phyloP scores from a whole-genome alignment of 306 rosid species.

The Amphicarpaea edgeworthii region DNA sequence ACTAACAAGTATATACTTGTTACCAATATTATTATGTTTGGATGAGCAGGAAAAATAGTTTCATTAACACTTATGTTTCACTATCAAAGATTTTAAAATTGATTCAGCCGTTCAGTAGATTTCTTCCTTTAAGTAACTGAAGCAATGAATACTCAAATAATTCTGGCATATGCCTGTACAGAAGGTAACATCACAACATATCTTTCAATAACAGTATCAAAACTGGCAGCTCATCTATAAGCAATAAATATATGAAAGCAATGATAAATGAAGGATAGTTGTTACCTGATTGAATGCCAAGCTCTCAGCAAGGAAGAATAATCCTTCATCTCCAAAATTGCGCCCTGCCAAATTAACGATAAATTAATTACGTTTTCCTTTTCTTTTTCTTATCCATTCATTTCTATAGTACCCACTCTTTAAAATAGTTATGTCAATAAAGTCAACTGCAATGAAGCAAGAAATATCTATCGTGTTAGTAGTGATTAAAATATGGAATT shows the following conservation, averaged over 20 bases:
- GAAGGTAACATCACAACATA: slow-evolving; percentile 31
- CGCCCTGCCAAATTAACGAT: slow-evolving; percentile 71
- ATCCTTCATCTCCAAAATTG: slow-evolving; percentile 95
- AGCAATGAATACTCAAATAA: slow-evolving; percentile 39
- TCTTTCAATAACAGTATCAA: slow-evolving; percentile 18
- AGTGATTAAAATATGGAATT: slow-evolving; percentile 35
- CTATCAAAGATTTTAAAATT: slow-evolving; percentile 7
- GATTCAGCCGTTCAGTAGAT: neutral
- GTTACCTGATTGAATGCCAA: slow-evolving; percentile 88
- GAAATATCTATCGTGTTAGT: slow-evolving; percentile 10
- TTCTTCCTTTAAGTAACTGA: slow-evolving; percentile 34
- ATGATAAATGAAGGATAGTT: slow-evolving; percentile 29
- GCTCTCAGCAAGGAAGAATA: slow-evolving; percentile 90
- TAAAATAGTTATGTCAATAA: slow-evolving; percentile 18
- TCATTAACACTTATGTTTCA: slow-evolving; percentile 14
- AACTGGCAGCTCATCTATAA: slow-evolving; percentile 5
- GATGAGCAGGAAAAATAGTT: slow-evolving; percentile 10
- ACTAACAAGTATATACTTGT: slow-evolving; percentile 16
- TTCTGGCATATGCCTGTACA: neutral
- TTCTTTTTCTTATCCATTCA: slow-evolving; percentile 30
- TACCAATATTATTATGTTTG: slow-evolving; percentile 19
- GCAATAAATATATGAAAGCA: slow-evolving; percentile 22
- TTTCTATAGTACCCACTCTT: slow-evolving; percentile 12
- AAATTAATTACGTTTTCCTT: slow-evolving; percentile 3
- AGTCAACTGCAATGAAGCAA: slow-evolving; percentile 33